These are phyloP conservation scores for Apiotrichum sp. DNA, from an alignment of 1,284 basidiomycete genomes.

Conservation along the genomic window DNA sequence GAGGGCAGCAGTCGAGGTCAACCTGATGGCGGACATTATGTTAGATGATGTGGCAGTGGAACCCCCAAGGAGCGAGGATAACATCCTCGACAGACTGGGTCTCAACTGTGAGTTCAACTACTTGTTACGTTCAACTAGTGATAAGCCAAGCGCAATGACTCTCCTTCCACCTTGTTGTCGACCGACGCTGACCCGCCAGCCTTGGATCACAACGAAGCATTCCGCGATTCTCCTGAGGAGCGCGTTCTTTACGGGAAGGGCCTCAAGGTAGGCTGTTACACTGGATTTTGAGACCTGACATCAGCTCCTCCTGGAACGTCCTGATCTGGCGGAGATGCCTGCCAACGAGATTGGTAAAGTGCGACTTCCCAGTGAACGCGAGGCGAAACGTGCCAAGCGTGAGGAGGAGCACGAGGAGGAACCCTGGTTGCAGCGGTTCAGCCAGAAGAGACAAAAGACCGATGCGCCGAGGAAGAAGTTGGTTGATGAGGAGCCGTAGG, in stretches of 20 bases:
- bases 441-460: background rate
- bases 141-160: no score
- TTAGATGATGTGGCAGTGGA: constrained; percentile 1
- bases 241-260: constrained; percentile 36
- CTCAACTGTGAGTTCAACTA: constrained; percentile 20
- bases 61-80: constrained; percentile 7
- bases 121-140: no score
- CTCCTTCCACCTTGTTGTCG: no score
- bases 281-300: background rate
- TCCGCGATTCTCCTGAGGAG: constrained; percentile 37
- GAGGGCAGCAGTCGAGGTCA: background rate
- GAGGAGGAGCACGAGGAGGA: background rate
- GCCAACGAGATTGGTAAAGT: constrained; percentile 37
- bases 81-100: constrained; percentile 24
- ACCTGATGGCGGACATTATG: constrained; percentile 8
- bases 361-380: background rate
- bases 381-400: background rate
- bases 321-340: constrained; percentile 24
- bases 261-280: constrained; percentile 23
- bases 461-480: background rate
- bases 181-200: constrained; percentile 1
- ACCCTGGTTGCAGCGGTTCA: constrained; percentile 3
- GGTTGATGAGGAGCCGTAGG: no score
- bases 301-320: constrained; percentile 26
- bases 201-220: constrained; percentile 27